Evolutionary conservation across 257 asterid species (phyloP).

Genomic region (Nicotiana paniculata): DNA sequence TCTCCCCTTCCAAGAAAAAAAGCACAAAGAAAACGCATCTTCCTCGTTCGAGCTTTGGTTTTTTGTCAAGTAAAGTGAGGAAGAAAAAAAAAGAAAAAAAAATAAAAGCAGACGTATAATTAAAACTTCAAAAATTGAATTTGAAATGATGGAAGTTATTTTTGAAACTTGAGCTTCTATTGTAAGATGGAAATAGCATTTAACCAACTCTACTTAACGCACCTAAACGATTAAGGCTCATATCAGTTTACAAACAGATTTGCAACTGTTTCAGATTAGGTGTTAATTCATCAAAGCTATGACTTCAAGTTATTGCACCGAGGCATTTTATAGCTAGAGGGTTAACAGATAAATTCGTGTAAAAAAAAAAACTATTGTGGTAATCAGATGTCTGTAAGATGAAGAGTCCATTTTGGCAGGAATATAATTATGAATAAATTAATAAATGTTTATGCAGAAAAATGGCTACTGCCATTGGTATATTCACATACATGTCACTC

Average conservation of each 20-base stretch:
- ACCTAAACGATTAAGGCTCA: not conserved
- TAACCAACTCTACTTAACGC: not conserved
- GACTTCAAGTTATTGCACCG: not conserved
- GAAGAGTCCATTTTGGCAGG: not conserved
- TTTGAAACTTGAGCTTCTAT: not conserved
- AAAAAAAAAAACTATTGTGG: not conserved
- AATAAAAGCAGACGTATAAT: not conserved
- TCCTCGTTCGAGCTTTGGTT: not conserved
- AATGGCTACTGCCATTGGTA: constrained; percentile 10
- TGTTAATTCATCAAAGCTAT: not conserved
- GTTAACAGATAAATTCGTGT: not conserved
- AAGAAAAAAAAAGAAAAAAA: not conserved
- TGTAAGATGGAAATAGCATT: not conserved
- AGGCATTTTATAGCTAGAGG: not conserved
- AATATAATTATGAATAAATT: not conserved
- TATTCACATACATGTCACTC: constrained; percentile 11
- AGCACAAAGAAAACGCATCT: not conserved
- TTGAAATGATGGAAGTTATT: not conserved
- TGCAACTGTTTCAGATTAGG: not conserved
- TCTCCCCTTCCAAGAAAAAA: not conserved
- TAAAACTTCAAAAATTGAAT: not conserved
- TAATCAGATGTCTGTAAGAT: not conserved
- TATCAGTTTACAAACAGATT: not conserved
- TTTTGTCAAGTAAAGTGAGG: not conserved
- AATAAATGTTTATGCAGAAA: constrained; percentile 6